Evolutionary conservation across 2,329 filamentous ascomycete genomes (phyloP).

Genomic region (Alternaria sp.): DNA sequence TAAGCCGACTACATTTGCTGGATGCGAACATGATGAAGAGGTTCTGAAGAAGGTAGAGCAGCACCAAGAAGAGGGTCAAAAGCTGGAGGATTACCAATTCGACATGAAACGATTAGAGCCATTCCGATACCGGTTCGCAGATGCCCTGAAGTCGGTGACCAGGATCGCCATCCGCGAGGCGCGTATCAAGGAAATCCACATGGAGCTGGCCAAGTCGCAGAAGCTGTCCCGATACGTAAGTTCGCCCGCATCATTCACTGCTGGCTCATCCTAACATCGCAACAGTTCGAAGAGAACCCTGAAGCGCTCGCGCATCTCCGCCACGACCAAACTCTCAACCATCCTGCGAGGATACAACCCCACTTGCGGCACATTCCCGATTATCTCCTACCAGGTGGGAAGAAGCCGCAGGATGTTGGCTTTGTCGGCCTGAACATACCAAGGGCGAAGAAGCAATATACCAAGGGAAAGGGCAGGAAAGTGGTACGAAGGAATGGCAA

Average conservation of each 20-base stretch:
- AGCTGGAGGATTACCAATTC: conserved; percentile 89
- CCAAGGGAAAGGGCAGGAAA: conserved; percentile 58
- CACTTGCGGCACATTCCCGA: conserved; percentile 88
- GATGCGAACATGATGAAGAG: conserved; percentile 82
- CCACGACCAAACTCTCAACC: conserved; percentile 81
- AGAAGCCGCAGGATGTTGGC: conserved; percentile 71
- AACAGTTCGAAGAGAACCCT: conserved; percentile 95
- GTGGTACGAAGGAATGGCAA: conserved; percentile 66
- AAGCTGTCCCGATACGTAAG: conserved; percentile 64
- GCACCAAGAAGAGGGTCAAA: conserved; percentile 81
- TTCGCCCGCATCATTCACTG: neutral
- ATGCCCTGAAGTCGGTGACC: conserved; percentile 88
- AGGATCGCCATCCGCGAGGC: conserved; percentile 89
- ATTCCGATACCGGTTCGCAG: conserved; percentile 87
- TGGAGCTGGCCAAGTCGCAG: conserved; percentile 91
- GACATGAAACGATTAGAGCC: conserved; percentile 93
- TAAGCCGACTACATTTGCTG: conserved; percentile 78
- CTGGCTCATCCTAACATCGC: conserved; percentile 13
- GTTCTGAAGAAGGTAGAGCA: conserved; percentile 79
- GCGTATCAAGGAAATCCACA: conserved; percentile 81
- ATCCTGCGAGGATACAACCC: conserved; percentile 81
- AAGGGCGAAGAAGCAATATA: conserved; percentile 52
- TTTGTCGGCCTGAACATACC: conserved; percentile 70
- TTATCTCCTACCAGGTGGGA: conserved; percentile 82
- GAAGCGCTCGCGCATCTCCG: conserved; percentile 84